Base-by-base conservation (phyloP, 306 rosid species). In the Morella rubra region DNA sequence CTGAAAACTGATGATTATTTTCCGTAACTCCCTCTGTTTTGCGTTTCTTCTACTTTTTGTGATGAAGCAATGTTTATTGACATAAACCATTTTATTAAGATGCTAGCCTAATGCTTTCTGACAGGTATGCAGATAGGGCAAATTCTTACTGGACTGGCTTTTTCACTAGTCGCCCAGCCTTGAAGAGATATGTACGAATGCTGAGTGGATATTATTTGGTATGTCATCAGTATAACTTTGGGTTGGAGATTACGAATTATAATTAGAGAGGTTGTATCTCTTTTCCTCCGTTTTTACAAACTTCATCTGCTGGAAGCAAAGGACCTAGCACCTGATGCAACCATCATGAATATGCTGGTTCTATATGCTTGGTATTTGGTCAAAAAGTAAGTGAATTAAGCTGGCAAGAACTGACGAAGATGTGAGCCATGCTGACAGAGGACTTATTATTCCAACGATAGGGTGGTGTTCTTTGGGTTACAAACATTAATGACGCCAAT, bases 161-260 rank as follows among this genome's bases (percentile, higher is more conserved):
- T 81, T 94, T 71, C 80, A 90, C 91, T 0, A 91, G 98, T 66
- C 97, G 96, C 58, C 91, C 96, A 0, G 90, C 82, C 75, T 74
- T 94, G 60, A 94, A 94, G 86, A 62, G 96, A 81, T 94, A 94
- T 81, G 87, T 91, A 61, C 82, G 96, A 71, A 13, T 74, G 44
- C 85, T 90, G 59, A 89, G 97, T 66, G 98, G 93, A 85, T 94
- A 91, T 84, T 90, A 91, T 69, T 76, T 90, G 98, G 98, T 93
- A 93, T 71, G 66, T 44, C 20, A 69, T 58, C 52, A 51, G 59
- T 44, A 19, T 56, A 65, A 59, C 19, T 81, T 51, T 19, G 15
- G 50, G 7, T 45, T 61, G 15, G 20, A 75, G 68, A 60, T 60
- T 42, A 56, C 37, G 59, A 74, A 74, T 59, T 44, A 44, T 42